Evolutionary conservation across 1,284 basidiomycete genomes (phyloP).

Genomic region (Tilletia indica): DNA sequence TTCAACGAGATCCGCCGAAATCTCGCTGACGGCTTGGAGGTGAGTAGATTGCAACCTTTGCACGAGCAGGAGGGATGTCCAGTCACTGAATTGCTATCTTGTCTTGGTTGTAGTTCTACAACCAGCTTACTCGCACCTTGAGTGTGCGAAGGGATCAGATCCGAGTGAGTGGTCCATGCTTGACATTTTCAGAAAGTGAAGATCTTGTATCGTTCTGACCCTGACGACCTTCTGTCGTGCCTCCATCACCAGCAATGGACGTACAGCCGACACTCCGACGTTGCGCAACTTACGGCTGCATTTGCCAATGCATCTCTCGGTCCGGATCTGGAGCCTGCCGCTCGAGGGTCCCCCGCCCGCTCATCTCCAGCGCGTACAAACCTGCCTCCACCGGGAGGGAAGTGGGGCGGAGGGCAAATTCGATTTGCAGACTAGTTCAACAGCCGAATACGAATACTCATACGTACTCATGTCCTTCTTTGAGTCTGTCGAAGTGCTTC

Average conservation of each 20-base stretch:
- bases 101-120: constrained; percentile 58
- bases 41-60: neutral
- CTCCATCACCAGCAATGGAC: constrained; percentile 12
- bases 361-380: neutral
- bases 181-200: neutral
- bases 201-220: too few relatives aligned
- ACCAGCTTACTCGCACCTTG: constrained; percentile 37
- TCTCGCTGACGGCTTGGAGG: constrained; percentile 74
- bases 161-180: neutral
- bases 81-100: neutral
- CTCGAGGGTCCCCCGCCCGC: neutral
- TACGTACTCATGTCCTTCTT: neutral
- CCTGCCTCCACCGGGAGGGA: constrained; percentile 25
- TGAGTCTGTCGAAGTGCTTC: neutral
- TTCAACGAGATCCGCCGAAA: constrained; percentile 82
- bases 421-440: constrained; percentile 33
- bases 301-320: constrained; percentile 4
- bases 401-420: constrained; percentile 43
- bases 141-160: constrained; percentile 28
- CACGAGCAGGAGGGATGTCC: neutral
- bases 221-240: neutral
- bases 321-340: neutral
- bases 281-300: constrained; percentile 10
- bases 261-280: constrained; percentile 11
- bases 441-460: neutral